Percentiles rank a stretch among this genome's conserved stretches.
Evolutionary conservation across 2,329 filamentous ascomycete genomes (phyloP).

Genomic region (Parastagonospora avenae): DNA sequence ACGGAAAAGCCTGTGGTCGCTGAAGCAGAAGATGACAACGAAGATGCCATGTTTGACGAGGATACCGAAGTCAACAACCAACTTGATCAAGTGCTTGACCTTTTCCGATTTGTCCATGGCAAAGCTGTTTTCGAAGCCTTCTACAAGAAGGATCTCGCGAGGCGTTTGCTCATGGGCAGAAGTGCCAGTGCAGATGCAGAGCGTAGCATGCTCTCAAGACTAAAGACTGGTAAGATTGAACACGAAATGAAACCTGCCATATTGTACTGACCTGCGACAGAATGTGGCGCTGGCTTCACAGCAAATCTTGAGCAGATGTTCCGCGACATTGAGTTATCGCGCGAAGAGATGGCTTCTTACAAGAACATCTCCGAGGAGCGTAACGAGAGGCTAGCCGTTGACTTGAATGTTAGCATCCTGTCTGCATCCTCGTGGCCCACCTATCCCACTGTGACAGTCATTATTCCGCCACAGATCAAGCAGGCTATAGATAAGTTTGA

Average conservation of each 20-base stretch:
- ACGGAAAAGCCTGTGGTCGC: constrained; percentile 62
- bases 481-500: constrained; percentile 83
- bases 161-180: constrained; percentile 85
- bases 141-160: constrained; percentile 96
- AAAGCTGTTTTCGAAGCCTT: constrained; percentile 99
- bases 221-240: constrained; percentile 68
- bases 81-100: constrained; percentile 86
- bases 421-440: constrained; percentile 91
- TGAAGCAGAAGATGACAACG: constrained; percentile 64
- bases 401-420: constrained; percentile 87
- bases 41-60: constrained; percentile 75
- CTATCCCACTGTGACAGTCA: constrained; percentile 77
- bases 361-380: constrained; percentile 69
- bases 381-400: constrained; percentile 63
- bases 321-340: constrained; percentile 92
- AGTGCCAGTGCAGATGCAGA: constrained; percentile 96
- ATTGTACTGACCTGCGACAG: constrained; percentile 46
- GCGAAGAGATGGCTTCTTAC: constrained; percentile 92
- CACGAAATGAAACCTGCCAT: not conserved
- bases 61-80: constrained; percentile 91
- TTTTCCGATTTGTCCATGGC: constrained; percentile 96
- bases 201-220: constrained; percentile 88
- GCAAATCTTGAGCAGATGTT: constrained; percentile 99
- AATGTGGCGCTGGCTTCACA: constrained; percentile 93
- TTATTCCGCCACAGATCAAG: constrained; percentile 76